phyloP scores from a whole-genome alignment of 2,329 filamentous ascomycete species.

The Microdochium paspali region DNA sequence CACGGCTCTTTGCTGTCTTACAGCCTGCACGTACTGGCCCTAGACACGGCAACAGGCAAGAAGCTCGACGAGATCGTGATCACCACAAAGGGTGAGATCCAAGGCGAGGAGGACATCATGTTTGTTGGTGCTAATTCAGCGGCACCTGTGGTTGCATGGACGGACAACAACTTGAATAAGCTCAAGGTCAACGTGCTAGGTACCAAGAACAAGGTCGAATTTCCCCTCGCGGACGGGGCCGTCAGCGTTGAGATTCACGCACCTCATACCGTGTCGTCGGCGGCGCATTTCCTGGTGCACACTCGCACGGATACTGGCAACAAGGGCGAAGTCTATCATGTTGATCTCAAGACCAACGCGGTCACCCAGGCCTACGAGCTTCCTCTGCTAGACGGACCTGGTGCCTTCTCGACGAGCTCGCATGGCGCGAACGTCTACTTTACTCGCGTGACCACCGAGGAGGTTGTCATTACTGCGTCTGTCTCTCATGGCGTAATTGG shows the following conservation, averaged over 20 bases:
- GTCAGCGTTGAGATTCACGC: constrained; percentile 59
- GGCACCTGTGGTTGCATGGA: constrained; percentile 67
- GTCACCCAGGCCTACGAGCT: constrained; percentile 75
- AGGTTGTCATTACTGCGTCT: constrained; percentile 67
- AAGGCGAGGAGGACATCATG: constrained; percentile 53
- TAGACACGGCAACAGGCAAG: constrained; percentile 66
- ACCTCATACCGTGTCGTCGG: constrained; percentile 59
- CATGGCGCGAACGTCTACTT: constrained; percentile 81
- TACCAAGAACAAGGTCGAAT: constrained; percentile 44
- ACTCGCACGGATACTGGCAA: constrained; percentile 61
- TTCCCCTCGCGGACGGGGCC: constrained; percentile 37
- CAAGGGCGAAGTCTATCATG: constrained; percentile 79
- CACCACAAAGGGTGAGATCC: constrained; percentile 65
- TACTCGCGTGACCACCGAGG: constrained; percentile 67
- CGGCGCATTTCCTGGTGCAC: constrained; percentile 79
- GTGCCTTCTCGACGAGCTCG: constrained; percentile 71
- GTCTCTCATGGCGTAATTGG: constrained; percentile 67
- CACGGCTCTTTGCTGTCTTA: constrained; percentile 62
- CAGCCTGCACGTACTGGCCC: constrained; percentile 63
- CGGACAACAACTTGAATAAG: constrained; percentile 50
- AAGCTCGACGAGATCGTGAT: constrained; percentile 63
- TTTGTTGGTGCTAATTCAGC: constrained; percentile 70
- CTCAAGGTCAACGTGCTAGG: constrained; percentile 65
- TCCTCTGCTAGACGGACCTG: constrained; percentile 58
- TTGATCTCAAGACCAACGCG: constrained; percentile 59